A percentile compares a stretch with the other conserved stretches of the same genome.
These are phyloP conservation scores for Eucalyptus urophylla DNA, from an alignment of 345 rosid species.

Conservation along the genomic window DNA sequence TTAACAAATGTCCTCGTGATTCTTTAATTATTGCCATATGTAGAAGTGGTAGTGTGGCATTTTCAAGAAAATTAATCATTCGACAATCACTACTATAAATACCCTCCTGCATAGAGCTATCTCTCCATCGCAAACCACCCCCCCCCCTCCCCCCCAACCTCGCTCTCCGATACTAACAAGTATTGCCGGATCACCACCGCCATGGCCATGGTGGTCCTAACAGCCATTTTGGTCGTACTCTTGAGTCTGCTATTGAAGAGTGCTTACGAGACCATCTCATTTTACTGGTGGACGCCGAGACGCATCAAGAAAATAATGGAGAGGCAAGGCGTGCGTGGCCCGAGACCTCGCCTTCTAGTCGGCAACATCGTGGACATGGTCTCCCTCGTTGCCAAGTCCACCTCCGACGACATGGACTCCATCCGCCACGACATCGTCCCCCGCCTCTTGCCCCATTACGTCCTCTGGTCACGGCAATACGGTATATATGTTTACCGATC, in stretches of 20 bases:
- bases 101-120: background rate
- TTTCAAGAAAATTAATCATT: background rate
- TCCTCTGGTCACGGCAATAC: constrained; percentile 62
- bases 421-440: constrained; percentile 61
- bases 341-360: constrained; percentile 51
- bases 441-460: constrained; percentile 85
- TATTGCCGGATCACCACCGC: background rate
- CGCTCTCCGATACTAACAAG: background rate
- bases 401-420: constrained; percentile 44
- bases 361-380: constrained; percentile 76
- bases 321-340: constrained; percentile 89
- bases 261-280: constrained; percentile 40
- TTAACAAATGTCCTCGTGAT: background rate
- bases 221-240: constrained; percentile 7
- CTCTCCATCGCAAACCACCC: background rate
- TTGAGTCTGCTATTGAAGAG: constrained; percentile 15
- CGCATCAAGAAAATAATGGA: constrained; percentile 68
- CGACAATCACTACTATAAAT: background rate
- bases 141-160: no score
- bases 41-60: background rate
- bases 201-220: background rate
- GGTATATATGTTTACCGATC: constrained; percentile 17
- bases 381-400: constrained; percentile 44
- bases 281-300: constrained; percentile 63
- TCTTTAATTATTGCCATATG: background rate